Evolutionary conservation across 345 rosid genomes (phyloP).

Genomic region (Acer saccharum): DNA sequence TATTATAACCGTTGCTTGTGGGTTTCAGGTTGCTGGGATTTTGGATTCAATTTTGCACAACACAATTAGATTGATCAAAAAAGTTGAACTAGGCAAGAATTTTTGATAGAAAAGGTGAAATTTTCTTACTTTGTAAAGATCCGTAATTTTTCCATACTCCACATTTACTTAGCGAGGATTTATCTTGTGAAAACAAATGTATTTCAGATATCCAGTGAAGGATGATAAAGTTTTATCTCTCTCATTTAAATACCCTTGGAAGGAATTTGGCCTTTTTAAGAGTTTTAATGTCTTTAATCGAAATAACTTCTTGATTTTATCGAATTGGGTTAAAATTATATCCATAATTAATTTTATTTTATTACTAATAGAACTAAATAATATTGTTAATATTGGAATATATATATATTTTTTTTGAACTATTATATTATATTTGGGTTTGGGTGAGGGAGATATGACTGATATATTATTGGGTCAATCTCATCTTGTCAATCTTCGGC

Average conservation of each 20-base stretch:
- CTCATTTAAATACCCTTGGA: background rate
- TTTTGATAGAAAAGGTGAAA: conserved; percentile 46
- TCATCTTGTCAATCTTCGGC: no score
- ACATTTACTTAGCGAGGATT: conserved; percentile 10
- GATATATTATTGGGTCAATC: no score
- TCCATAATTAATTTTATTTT: no score
- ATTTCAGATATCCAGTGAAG: conserved; percentile 11
- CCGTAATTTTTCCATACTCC: background rate
- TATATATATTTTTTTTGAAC: no score
- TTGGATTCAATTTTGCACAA: conserved; percentile 84
- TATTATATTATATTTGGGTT: no score
- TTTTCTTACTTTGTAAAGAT: conserved; percentile 20
- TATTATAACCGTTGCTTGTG: conserved; percentile 1
- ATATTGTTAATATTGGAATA: no score
- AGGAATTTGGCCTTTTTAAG: no score
- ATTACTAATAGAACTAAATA: no score
- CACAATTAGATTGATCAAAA: conserved; percentile 83
- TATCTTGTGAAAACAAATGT: conserved; percentile 5
- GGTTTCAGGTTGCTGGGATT: conserved; percentile 89
- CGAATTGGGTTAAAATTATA: no score
- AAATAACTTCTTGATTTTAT: no score
- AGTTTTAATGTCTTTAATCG: no score
- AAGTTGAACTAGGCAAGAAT: conserved; percentile 92
- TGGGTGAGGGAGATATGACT: no score
- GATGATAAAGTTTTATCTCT: background rate